Percentiles rank a stretch among this genome's conserved stretches.
Evolutionary conservation across 2,329 filamentous ascomycete species (phyloP).

Genomic region (Verticillium nubilum): DNA sequence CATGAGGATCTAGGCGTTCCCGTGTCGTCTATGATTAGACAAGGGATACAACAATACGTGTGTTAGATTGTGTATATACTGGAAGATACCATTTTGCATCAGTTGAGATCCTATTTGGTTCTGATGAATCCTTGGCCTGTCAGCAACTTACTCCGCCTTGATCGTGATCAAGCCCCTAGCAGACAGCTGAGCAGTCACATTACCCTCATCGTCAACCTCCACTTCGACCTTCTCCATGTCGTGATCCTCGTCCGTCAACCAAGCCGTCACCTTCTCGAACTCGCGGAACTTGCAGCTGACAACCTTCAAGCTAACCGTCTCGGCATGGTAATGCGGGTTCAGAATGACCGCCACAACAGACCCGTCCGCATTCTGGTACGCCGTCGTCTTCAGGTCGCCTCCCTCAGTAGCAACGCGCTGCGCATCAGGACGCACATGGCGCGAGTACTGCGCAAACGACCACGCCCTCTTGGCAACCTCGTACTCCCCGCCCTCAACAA

Average conservation of each 20-base stretch:
- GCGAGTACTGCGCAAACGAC: conserved; percentile 32
- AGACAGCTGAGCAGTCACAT: neutral
- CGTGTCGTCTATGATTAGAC: too few relatives aligned
- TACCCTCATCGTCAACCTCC: neutral
- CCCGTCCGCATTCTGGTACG: conserved; percentile 30
- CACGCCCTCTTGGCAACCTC: conserved; percentile 24
- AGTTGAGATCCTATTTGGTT: too few relatives aligned
- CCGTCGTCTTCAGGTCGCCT: conserved; percentile 23
- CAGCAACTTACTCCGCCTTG: neutral
- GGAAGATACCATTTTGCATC: too few relatives aligned
- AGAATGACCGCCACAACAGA: neutral
- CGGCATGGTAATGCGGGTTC: neutral
- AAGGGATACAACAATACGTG: too few relatives aligned
- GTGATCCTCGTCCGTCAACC: conserved; percentile 2
- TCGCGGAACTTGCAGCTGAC: neutral
- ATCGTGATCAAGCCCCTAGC: conserved; percentile 1
- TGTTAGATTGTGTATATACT: too few relatives aligned
- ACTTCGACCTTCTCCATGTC: conserved; percentile 3
- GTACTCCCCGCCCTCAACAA: conserved; percentile 25
- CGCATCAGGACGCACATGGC: conserved; percentile 30
- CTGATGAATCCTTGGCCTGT: too few relatives aligned
- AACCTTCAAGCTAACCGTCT: neutral
- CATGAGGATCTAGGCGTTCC: conserved; percentile 21
- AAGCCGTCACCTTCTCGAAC: neutral
- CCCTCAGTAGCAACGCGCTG: conserved; percentile 22